phyloP scores from a whole-genome alignment of 2,329 filamentous ascomycete genomes.

The Lachnellula willkommii region DNA sequence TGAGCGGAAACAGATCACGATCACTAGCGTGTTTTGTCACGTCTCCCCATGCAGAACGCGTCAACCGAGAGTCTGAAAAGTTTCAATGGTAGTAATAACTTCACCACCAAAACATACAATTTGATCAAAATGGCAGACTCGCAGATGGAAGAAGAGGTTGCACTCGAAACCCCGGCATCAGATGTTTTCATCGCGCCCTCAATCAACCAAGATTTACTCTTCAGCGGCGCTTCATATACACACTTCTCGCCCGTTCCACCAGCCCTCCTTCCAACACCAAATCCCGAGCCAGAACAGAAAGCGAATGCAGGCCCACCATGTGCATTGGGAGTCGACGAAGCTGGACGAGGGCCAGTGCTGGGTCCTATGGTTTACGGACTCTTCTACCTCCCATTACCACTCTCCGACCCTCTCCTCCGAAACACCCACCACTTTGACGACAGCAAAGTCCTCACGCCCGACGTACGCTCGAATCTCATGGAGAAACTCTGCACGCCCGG shows the following conservation, averaged over 20 bases:
- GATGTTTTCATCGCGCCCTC: constrained; percentile 63
- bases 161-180: constrained; percentile 33
- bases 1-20: too few relatives aligned
- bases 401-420: constrained; percentile 69
- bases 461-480: constrained; percentile 69
- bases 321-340: constrained; percentile 87
- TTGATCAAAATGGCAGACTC: constrained; percentile 32
- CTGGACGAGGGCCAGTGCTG: constrained; percentile 87
- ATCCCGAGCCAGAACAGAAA: constrained; percentile 12
- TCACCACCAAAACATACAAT: not conserved
- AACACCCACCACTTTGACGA: constrained; percentile 84
- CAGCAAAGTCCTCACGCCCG: constrained; percentile 81
- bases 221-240: constrained; percentile 62
- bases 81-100: too few relatives aligned
- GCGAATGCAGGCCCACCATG: constrained; percentile 50
- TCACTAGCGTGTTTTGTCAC: too few relatives aligned
- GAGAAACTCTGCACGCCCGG: constrained; percentile 61
- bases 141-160: constrained; percentile 27
- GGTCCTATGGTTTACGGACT: constrained; percentile 71
- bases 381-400: constrained; percentile 68
- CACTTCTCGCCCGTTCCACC: constrained; percentile 66
- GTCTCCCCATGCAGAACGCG: too few relatives aligned
- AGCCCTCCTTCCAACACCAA: constrained; percentile 42
- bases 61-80: too few relatives aligned
- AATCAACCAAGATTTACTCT: constrained; percentile 50